Base-by-base conservation (phyloP, 192 early-diverging fungal genomes). In the Mortierella alpina region DNA sequence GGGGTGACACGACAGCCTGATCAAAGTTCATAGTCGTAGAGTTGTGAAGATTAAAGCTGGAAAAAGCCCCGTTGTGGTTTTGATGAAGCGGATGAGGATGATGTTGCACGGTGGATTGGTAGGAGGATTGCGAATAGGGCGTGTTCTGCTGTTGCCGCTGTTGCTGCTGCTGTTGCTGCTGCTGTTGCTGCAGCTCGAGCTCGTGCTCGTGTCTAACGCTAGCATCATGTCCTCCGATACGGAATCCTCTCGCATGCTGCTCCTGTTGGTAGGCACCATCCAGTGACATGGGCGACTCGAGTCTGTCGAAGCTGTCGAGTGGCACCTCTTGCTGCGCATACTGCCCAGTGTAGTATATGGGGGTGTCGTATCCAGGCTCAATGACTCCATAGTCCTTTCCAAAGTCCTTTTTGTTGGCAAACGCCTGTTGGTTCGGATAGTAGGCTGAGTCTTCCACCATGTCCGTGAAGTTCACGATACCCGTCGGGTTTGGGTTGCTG, bases 221-320 rank as follows among this genome's bases (percentile, higher is more conserved):
- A 48, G 60, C n/a, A 6, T 46, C 46, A n/a, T 48, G 6, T 5
- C 45, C 7, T 10, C 14, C 44, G 44, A 58, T 15, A 0, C 49
- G 46, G 55, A 64, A 73, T 6, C 63, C 57, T 7, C 45, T 31
- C 18, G 41, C 22, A 3, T 7, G 53, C 0, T 68, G 61, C 1
- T 64, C 60, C 2, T 42, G 46, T n/a, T 54, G 54, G 39, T 63
- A 23, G 14, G 66, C n/a, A n/a, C 41, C 44, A 20, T 67, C 59
- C 18, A 72, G 47, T 8, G 46, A 60, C 7, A 68, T 44, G 7
- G 65, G 17, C 0, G 77, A 60, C 39, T 79, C 73, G n/a, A 56
- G 46, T 18, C 60, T 47, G 17, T 76, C 70, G 53, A 72, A 80
- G 2, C 20, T 9, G 11, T 78, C 75, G 4, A 78, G 57, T 6